Conservation (phyloP, 2,329 filamentous ascomycete species). For the Verticillium isaacii region DNA sequence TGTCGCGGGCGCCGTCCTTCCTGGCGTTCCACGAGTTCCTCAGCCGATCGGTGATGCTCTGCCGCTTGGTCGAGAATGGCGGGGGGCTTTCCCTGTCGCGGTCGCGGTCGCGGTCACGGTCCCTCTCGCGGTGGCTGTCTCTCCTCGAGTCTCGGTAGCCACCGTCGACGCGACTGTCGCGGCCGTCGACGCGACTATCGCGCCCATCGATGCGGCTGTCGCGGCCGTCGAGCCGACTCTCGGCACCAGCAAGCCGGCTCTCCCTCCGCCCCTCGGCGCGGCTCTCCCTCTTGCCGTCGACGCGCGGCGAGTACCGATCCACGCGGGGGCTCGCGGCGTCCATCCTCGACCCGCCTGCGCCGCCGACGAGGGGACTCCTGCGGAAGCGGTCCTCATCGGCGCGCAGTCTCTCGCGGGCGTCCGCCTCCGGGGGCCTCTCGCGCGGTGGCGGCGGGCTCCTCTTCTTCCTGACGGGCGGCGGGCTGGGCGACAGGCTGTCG, state of each 20-base stretch:
- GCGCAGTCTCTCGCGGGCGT: neutral
- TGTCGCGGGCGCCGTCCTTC: conserved; percentile 9
- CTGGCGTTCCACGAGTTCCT: conserved; percentile 18
- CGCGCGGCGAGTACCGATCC: neutral
- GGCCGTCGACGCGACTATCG: conserved; percentile 2
- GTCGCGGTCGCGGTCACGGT: conserved; percentile 8
- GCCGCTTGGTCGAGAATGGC: conserved; percentile 26
- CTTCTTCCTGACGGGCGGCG: conserved; percentile 2
- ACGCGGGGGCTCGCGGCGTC: neutral
- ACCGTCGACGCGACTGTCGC: conserved; percentile 3
- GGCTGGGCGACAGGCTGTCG: conserved; percentile 5
- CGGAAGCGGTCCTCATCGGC: neutral
- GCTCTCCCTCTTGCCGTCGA: neutral
- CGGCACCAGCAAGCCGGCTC: conserved; percentile 9
- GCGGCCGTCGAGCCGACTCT: neutral
- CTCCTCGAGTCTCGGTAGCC: conserved; percentile 8
- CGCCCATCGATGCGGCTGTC: conserved; percentile 12
- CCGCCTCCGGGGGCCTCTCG: neutral
- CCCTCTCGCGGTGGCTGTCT: conserved; percentile 10
- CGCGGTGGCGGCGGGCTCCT: neutral
- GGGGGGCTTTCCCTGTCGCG: conserved; percentile 16
- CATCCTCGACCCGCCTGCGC: neutral
- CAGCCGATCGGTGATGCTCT: conserved; percentile 35
- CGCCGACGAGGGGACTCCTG: neutral
- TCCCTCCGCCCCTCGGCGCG: conserved; percentile 3